These are phyloP conservation scores for Leptographium procerum DNA, from an alignment of 2,329 filamentous ascomycete species.

Conservation along the genomic window DNA sequence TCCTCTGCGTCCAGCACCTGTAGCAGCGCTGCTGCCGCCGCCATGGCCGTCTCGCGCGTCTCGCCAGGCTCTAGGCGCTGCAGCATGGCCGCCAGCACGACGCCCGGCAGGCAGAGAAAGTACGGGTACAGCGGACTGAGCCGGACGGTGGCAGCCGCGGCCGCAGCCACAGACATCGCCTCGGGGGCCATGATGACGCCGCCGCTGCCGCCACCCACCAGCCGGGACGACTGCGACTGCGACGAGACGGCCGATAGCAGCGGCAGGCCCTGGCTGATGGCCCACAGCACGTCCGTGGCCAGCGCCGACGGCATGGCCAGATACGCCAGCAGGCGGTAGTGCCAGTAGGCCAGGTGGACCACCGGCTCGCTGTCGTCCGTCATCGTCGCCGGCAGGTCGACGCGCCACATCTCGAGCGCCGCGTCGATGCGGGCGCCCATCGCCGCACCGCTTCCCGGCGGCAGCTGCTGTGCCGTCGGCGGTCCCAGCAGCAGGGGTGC, in stretches of 20 bases:
- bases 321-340: slow-evolving; percentile 53
- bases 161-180: background rate
- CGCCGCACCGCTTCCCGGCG: slow-evolving; percentile 27
- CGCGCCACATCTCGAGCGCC: slow-evolving; percentile 54
- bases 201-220: slow-evolving; percentile 1
- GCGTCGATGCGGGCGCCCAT: slow-evolving; percentile 40
- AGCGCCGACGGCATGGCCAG: slow-evolving; percentile 45
- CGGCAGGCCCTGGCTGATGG: slow-evolving; percentile 46
- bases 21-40: background rate
- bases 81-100: slow-evolving; percentile 47
- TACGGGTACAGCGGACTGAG: slow-evolving; percentile 57
- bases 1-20: slow-evolving; percentile 31
- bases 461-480: slow-evolving; percentile 31
- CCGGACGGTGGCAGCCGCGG: background rate
- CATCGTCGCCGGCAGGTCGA: slow-evolving; percentile 47
- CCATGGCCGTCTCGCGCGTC: background rate
- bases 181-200: no score
- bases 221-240: background rate
- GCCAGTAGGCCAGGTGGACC: slow-evolving; percentile 59
- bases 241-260: slow-evolving; percentile 38
- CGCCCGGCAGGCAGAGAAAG: slow-evolving; percentile 34
- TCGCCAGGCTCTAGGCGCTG: background rate
- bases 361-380: slow-evolving; percentile 40
- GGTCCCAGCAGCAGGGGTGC: slow-evolving; percentile 2
- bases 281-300: slow-evolving; percentile 46